Conservation (phyloP, 306 rosid species). For the Sicyos edulis region DNA sequence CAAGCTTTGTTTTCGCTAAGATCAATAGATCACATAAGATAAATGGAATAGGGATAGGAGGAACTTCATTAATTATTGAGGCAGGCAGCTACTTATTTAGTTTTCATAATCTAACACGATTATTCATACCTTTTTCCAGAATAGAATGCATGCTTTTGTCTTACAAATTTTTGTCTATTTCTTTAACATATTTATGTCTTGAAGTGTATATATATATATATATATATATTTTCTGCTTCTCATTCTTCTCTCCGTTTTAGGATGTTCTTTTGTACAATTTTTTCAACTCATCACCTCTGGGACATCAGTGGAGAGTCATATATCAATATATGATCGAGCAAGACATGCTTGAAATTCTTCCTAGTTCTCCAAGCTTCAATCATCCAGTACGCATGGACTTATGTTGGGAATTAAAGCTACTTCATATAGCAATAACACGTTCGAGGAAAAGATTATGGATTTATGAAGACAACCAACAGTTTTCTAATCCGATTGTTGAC, state of each 20-base stretch:
- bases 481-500: conserved; percentile 49
- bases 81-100: background rate
- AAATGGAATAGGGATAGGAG: background rate
- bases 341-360: conserved; percentile 33
- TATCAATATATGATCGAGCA: conserved; percentile 52
- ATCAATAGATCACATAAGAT: background rate
- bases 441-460: conserved; percentile 66
- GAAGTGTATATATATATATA: too few relatives aligned
- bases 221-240: too few relatives aligned
- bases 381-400: conserved; percentile 37
- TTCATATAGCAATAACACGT: conserved; percentile 57
- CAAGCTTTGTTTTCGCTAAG: background rate
- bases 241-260: conserved; percentile 26
- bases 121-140: background rate
- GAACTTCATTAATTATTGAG: conserved; percentile 10
- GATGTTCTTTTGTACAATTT: conserved; percentile 62
- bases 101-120: background rate
- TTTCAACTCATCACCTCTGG: conserved; percentile 49
- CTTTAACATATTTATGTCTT: background rate
- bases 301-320: conserved; percentile 54
- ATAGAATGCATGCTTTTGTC: background rate
- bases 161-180: background rate
- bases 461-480: conserved; percentile 38
- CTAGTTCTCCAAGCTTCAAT: conserved; percentile 29
- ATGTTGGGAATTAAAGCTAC: conserved; percentile 59